Conservation (phyloP, 2,329 filamentous ascomycete species). For the Aphanoascus verrucosus region DNA sequence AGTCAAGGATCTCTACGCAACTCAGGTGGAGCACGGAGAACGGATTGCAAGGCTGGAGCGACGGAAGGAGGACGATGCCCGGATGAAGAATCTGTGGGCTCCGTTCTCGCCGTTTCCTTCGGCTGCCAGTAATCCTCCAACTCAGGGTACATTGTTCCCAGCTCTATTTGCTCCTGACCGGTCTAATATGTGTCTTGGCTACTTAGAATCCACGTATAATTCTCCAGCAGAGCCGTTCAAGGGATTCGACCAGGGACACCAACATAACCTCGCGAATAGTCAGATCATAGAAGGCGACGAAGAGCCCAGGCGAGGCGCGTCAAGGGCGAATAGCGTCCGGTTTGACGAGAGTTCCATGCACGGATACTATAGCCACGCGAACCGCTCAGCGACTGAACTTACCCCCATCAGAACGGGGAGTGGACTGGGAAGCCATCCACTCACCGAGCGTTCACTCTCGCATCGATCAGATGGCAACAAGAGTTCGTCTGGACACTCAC, state of each 20-base stretch:
- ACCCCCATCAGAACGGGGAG: slow-evolving; percentile 66
- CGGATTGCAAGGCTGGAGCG: slow-evolving; percentile 52
- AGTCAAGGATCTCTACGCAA: slow-evolving; percentile 49
- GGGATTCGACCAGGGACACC: slow-evolving; percentile 73
- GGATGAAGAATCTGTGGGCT: slow-evolving; percentile 76
- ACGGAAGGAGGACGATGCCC: slow-evolving; percentile 51
- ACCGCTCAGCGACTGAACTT: slow-evolving; percentile 74
- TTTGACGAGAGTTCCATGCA: slow-evolving; percentile 95
- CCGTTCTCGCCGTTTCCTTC: slow-evolving; percentile 80
- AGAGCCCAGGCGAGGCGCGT: slow-evolving; percentile 72
- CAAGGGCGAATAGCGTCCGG: slow-evolving; percentile 89
- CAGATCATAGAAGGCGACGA: slow-evolving; percentile 81
- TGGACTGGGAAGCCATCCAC: slow-evolving; percentile 62
- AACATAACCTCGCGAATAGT: slow-evolving; percentile 65
- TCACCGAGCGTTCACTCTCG: slow-evolving; percentile 84
- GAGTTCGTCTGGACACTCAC: slow-evolving; percentile 78
- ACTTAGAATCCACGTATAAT: slow-evolving; percentile 63
- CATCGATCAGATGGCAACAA: slow-evolving; percentile 94
- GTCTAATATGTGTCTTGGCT: not conserved
- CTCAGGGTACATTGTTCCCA: slow-evolving; percentile 58
- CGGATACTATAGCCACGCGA: slow-evolving; percentile 74
- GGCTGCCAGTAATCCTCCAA: slow-evolving; percentile 67
- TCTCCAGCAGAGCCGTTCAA: slow-evolving; percentile 77
- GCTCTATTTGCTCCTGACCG: not conserved
- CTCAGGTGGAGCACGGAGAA: slow-evolving; percentile 51